Evolutionary conservation across 148 eudicot species (phyloP), one percentile per base, ranked within the genome.

Genomic region (Pharnaceum exiguum): DNA sequence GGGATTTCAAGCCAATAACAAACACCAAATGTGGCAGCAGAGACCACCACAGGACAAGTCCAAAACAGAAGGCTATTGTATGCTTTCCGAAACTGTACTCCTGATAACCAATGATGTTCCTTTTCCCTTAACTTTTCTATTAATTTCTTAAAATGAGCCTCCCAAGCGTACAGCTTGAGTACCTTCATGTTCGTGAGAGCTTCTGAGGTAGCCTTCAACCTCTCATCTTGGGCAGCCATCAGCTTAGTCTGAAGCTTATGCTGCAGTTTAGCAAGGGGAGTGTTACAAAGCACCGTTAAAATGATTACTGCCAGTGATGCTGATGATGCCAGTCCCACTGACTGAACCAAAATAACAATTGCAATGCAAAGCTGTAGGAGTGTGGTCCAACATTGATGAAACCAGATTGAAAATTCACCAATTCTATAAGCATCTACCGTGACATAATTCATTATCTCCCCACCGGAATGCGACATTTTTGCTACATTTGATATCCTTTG

Each of bases 81-180:
- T 0, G 69, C 82, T 48, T 66, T 74, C 38, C 68, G 78, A 4
- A 46, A 45, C 25, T 51, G 68, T 18, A 77, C 70, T 19, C 59
- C 59, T 5, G 62, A 51, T 27, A 81, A 28, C 69, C 73, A 76
- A 24, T 37, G 63, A 18, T 40, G 48, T 47, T 84, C 86, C 4
- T 47, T 67, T 23, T 65, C 51, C 54, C 87, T 76, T 22, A 81
- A 29, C 51, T 28, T 18, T 29, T 81, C 74, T 2, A 76, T 60
- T 4, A 23, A 35, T 21, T 62, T 61, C 54, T 57, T 66, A 57
- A 75, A 84, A 51, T 75, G 81, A 15, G 56, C 67, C 62, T 84
- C 90, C 84, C 87, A 81, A 33, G 90, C 79, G 58, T 84, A 77
- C 13, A 81, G 61, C 66, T 84, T 84, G 15, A 81, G 55, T 16